phyloP scores from a whole-genome alignment of 805 yeast genomes.

The Metschnikowia lochheadii region DNA sequence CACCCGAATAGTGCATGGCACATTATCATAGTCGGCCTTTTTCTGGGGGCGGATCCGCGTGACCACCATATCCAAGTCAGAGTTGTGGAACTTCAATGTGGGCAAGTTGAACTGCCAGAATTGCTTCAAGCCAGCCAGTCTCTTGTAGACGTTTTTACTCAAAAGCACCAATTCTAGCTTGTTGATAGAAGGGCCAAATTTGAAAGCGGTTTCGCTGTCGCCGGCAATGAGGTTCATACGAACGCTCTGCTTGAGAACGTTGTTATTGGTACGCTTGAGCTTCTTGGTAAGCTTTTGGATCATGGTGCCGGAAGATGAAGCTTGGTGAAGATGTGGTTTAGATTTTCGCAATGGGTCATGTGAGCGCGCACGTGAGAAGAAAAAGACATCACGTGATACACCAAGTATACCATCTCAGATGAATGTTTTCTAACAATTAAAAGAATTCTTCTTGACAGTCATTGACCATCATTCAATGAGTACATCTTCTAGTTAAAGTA shows the following conservation, averaged over 20 bases:
- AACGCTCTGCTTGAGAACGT: conserved; percentile 43
- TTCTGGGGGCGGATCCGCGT: conserved; percentile 38
- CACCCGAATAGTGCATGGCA: conserved; percentile 12
- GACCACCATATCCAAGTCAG: conserved; percentile 59
- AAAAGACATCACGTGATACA: not conserved
- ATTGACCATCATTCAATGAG: too few relatives aligned
- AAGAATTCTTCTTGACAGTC: too few relatives aligned
- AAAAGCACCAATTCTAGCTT: conserved; percentile 50
- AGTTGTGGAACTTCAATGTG: conserved; percentile 78
- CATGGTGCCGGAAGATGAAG: not conserved
- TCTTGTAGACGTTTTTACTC: conserved; percentile 38
- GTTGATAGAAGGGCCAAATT: conserved; percentile 20
- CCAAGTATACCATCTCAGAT: too few relatives aligned
- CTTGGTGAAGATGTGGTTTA: not conserved
- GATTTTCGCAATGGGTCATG: too few relatives aligned
- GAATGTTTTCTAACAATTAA: too few relatives aligned
- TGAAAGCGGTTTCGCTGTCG: conserved; percentile 37
- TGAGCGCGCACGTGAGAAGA: not conserved
- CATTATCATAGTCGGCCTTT: conserved; percentile 11
- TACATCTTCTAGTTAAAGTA: too few relatives aligned
- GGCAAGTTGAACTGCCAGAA: conserved; percentile 78
- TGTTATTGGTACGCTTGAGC: conserved; percentile 13
- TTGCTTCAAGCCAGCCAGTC: conserved; percentile 64
- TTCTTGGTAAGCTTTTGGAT: conserved; percentile 8
- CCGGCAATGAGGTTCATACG: conserved; percentile 52